Evolutionary conservation across 1,284 basidiomycete genomes (phyloP).

Genomic region (Pisolithus thermaeus): DNA sequence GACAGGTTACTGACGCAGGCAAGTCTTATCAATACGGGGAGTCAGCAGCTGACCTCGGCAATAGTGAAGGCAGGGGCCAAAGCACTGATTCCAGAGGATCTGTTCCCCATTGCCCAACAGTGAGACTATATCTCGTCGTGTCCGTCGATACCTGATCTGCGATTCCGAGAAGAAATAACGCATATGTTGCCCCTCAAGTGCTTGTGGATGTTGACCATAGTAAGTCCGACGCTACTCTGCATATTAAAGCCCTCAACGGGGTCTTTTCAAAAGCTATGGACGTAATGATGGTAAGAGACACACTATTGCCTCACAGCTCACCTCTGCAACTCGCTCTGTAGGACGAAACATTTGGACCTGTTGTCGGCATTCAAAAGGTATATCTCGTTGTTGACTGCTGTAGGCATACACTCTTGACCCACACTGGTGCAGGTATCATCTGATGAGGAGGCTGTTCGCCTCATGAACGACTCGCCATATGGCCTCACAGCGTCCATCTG

Average conservation of each 20-base stretch:
- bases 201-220: conserved; percentile 84
- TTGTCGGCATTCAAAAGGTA: conserved; percentile 88
- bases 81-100: conserved; percentile 63
- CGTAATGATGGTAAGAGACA: conserved; percentile 69
- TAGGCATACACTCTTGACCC: background rate
- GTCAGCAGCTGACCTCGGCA: background rate
- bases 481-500: conserved; percentile 92
- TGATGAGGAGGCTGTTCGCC: conserved; percentile 77
- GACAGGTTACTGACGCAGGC: conserved; percentile 84
- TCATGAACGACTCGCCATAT: conserved; percentile 97
- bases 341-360: conserved; percentile 88
- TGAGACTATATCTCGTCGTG: conserved; percentile 29
- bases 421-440: conserved; percentile 52
- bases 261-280: conserved; percentile 76
- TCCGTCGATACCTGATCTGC: background rate
- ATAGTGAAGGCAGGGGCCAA: conserved; percentile 75
- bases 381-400: background rate
- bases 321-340: conserved; percentile 17
- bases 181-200: conserved; percentile 87
- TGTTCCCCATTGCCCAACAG: conserved; percentile 67
- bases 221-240: conserved; percentile 20
- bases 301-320: background rate
- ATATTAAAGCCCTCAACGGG: conserved; percentile 1
- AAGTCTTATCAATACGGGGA: conserved; percentile 3
- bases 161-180: conserved; percentile 53